phyloP scores from a whole-genome alignment of 352 stramenopile species.

The Globisporangium cystogenes region DNA sequence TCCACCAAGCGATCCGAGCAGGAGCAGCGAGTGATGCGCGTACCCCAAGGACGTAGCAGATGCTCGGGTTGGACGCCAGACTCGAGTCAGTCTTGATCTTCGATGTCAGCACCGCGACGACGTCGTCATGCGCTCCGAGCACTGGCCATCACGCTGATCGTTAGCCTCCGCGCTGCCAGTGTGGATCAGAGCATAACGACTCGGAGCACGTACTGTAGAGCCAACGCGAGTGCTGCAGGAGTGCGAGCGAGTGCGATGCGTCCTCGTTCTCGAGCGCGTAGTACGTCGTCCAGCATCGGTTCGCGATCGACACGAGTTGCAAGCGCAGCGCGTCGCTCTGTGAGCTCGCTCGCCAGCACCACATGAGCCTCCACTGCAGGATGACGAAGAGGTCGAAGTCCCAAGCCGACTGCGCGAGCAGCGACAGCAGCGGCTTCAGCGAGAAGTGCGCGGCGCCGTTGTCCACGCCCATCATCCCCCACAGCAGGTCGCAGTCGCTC shows the following conservation, averaged over 20 bases:
- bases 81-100: background rate
- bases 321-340: background rate
- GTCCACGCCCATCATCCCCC: conserved; percentile 66
- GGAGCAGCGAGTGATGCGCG: background rate
- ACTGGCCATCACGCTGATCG: conserved; percentile 13
- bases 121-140: conserved; percentile 23
- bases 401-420: conserved; percentile 58
- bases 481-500: conserved; percentile 72
- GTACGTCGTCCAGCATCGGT: conserved; percentile 34
- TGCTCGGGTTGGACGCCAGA: conserved; percentile 9
- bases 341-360: conserved; percentile 15
- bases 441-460: conserved; percentile 38
- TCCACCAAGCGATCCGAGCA: background rate
- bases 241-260: conserved; percentile 5
- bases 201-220: conserved; percentile 47
- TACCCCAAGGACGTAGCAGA: conserved; percentile 52
- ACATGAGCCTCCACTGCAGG: conserved; percentile 55
- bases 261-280: conserved; percentile 52
- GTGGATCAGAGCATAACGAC: background rate
- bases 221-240: conserved; percentile 62
- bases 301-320: conserved; percentile 27
- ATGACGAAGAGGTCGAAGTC: conserved; percentile 74
- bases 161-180: background rate
- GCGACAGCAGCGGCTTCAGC: conserved; percentile 31
- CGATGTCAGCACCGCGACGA: conserved; percentile 19